Conservation (phyloP, 2,329 filamentous ascomycete genomes). For the Pseudogymnoascus sp. region DNA sequence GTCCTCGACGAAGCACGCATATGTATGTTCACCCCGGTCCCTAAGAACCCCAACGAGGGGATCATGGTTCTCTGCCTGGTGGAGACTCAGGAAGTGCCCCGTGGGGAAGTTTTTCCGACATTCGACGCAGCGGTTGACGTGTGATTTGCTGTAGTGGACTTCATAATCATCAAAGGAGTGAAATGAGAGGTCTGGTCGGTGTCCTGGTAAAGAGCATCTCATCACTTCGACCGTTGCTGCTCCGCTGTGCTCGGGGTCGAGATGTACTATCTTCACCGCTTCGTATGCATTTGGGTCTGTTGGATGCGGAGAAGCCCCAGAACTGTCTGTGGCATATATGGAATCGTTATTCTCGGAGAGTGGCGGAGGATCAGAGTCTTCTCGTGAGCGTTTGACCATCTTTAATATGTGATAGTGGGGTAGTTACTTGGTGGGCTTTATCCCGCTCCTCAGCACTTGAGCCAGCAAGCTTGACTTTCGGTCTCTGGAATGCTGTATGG, state of each 20-base stretch:
- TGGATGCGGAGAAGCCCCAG: constrained; percentile 24
- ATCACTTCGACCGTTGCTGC: constrained; percentile 41
- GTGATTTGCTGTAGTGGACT: constrained; percentile 71
- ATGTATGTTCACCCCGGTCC: constrained; percentile 84
- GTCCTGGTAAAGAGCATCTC: constrained; percentile 75
- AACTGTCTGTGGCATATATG: constrained; percentile 12
- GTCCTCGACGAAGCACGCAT: constrained; percentile 79
- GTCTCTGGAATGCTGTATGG: constrained; percentile 11
- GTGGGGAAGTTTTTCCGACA: constrained; percentile 87
- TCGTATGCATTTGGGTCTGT: constrained; percentile 18
- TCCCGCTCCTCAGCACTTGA: constrained; percentile 8
- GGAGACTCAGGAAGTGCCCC: constrained; percentile 67
- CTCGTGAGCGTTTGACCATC: constrained; percentile 55
- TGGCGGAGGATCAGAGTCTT: constrained; percentile 38
- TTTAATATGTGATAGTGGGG: constrained; percentile 27
- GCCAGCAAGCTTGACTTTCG: constrained; percentile 13
- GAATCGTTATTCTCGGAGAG: constrained; percentile 2
- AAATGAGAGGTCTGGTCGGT: constrained; percentile 64
- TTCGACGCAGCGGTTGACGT: constrained; percentile 76
- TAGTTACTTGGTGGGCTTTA: constrained; percentile 25
- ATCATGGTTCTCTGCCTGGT: constrained; percentile 90
- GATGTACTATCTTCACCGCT: constrained; percentile 49
- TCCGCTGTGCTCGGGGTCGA: constrained; percentile 48
- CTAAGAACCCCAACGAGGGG: constrained; percentile 62
- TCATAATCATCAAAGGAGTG: constrained; percentile 73